A percentile compares a stretch with the other conserved stretches of the same genome.
phyloP scores from a whole-genome alignment of 345 rosid genomes.

The Hibiscus tridactylites region DNA sequence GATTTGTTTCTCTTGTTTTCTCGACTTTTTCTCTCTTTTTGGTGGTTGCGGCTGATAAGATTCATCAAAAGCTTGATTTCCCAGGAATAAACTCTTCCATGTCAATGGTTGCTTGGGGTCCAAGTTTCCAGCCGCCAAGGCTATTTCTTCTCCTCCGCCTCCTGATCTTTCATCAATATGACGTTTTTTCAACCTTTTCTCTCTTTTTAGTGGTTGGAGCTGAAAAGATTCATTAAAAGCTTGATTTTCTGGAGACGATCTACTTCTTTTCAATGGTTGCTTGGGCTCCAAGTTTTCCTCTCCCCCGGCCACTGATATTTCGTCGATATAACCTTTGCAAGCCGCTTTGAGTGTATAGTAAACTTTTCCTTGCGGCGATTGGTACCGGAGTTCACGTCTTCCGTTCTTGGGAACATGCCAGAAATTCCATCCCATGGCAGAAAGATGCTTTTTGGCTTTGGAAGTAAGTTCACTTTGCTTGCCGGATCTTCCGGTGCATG shows the following conservation, averaged over 20 bases:
- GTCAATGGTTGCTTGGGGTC: no score
- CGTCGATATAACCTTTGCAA: constrained; percentile 6
- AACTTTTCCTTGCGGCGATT: constrained; percentile 7
- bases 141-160: no score
- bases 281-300: background rate
- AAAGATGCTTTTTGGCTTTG: constrained; percentile 19
- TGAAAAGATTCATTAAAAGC: background rate
- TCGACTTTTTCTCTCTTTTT: background rate
- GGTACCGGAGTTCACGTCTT: constrained; percentile 5
- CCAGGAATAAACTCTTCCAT: background rate
- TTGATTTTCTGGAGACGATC: background rate
- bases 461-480: background rate
- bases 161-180: no score
- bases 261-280: background rate
- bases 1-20: background rate
- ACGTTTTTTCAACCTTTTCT: background rate
- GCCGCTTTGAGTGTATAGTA: constrained; percentile 17
- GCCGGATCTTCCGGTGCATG: background rate
- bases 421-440: constrained; percentile 12
- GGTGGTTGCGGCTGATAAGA: background rate
- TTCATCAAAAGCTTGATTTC: background rate
- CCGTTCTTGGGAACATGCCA: background rate
- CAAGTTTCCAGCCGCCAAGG: no score
- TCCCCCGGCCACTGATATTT: background rate
- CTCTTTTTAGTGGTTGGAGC: background rate